phyloP scores from a whole-genome alignment of 768 basidiomycete species.

The Rhodosporidiobolus odoratus region DNA sequence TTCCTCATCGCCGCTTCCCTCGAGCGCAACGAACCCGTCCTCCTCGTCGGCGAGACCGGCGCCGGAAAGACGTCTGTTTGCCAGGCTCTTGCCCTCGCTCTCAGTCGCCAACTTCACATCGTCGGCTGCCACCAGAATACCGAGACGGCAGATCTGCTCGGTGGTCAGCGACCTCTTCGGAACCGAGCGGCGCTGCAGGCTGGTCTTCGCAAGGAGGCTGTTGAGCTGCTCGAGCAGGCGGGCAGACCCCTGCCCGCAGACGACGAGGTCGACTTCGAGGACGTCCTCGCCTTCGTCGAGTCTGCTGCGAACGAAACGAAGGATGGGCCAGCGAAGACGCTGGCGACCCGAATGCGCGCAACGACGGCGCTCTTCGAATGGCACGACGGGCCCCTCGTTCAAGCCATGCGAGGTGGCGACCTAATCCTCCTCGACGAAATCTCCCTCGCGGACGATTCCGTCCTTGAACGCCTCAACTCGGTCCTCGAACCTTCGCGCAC shows the following conservation, averaged over 20 bases:
- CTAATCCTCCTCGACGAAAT: conserved; percentile 93
- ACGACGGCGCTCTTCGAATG: conserved; percentile 86
- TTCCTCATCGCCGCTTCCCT: conserved; percentile 76
- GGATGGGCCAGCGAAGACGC: conserved; percentile 13
- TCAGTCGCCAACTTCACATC: conserved; percentile 58
- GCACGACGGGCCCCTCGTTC: conserved; percentile 92
- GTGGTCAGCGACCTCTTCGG: conserved; percentile 80
- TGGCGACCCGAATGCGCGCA: conserved; percentile 49
- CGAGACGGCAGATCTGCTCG: conserved; percentile 93
- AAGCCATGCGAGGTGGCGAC: conserved; percentile 79
- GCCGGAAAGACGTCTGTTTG: conserved; percentile 97
- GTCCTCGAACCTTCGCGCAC: conserved; percentile 87
- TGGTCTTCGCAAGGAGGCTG: conserved; percentile 46
- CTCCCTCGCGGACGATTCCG: conserved; percentile 94
- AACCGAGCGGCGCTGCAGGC: conserved; percentile 60
- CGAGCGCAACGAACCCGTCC: conserved; percentile 83
- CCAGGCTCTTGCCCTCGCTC: conserved; percentile 71
- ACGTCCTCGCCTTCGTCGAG: conserved; percentile 36
- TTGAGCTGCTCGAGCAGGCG: neutral
- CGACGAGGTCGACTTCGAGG: conserved; percentile 21
- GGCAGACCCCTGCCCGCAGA: neutral
- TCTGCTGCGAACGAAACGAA: neutral
- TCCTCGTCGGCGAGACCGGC: conserved; percentile 94
- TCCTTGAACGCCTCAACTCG: conserved; percentile 92
- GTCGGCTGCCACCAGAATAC: conserved; percentile 98